phyloP scores from a whole-genome alignment of 164 flowering plant genomes.

The Santalum album region DNA sequence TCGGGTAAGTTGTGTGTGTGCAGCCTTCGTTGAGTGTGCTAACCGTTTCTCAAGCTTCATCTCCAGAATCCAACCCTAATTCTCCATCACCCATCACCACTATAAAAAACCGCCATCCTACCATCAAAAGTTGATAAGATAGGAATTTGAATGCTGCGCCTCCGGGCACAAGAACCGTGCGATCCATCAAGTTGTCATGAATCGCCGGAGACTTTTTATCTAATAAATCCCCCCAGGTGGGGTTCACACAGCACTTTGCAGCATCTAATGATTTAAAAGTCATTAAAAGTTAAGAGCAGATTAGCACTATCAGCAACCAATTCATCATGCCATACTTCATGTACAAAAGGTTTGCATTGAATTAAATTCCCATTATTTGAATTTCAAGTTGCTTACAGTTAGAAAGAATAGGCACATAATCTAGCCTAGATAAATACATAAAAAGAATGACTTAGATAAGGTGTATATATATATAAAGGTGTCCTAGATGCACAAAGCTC shows the following conservation, averaged over 20 bases:
- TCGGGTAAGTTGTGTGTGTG: neutral
- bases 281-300: too few relatives aligned
- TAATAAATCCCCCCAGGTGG: neutral
- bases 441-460: too few relatives aligned
- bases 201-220: neutral
- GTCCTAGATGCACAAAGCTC: neutral
- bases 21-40: neutral
- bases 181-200: neutral
- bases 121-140: slow-evolving; percentile 1
- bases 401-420: slow-evolving; percentile 22
- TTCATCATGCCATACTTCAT: too few relatives aligned
- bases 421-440: slow-evolving; percentile 16
- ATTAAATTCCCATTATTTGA: too few relatives aligned
- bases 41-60: neutral
- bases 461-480: too few relatives aligned
- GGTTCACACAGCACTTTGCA: too few relatives aligned
- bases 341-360: too few relatives aligned
- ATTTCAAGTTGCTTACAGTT: slow-evolving; percentile 21
- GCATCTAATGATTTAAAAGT: too few relatives aligned
- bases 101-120: neutral
- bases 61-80: neutral
- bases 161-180: neutral
- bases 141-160: slow-evolving; percentile 1
- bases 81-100: neutral
- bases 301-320: too few relatives aligned